These are phyloP conservation scores for Metrosideros polymorpha DNA, from an alignment of 441 rosid genomes.

Conservation along the genomic window DNA sequence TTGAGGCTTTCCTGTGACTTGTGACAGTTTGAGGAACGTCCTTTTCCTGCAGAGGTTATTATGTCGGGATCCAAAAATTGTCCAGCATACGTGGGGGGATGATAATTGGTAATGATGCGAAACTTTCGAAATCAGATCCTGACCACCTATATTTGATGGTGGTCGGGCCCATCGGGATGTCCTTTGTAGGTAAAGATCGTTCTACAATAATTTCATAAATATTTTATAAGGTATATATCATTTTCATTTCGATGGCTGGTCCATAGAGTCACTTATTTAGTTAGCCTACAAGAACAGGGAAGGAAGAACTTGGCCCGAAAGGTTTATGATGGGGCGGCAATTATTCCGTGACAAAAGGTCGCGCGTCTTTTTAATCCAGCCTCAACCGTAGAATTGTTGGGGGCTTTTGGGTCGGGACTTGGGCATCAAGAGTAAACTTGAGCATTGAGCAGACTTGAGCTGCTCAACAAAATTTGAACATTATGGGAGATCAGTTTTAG, in stretches of 20 bases:
- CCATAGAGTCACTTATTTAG: neutral
- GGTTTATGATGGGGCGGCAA: neutral
- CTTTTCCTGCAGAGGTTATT: neutral
- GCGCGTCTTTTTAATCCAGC: neutral
- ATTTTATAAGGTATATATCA: neutral
- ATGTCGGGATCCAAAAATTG: neutral
- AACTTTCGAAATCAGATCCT: neutral
- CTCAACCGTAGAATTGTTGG: neutral
- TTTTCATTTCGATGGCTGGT: neutral
- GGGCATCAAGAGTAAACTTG: neutral
- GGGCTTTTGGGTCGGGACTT: too few relatives aligned
- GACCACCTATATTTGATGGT: neutral
- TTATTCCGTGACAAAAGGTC: neutral
- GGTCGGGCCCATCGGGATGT: neutral
- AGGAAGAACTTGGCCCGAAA: neutral
- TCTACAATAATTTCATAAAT: neutral
- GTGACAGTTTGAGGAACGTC: too few relatives aligned
- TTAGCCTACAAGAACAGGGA: neutral
- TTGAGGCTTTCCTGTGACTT: too few relatives aligned
- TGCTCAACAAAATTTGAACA: neutral
- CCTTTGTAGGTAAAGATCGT: neutral
- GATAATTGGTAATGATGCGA: neutral
- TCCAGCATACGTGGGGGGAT: neutral
- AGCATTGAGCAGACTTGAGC: neutral
- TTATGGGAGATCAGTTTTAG: too few relatives aligned